Evolutionary conservation across 768 basidiomycete species (phyloP).

Genomic region (Filobasidium wieringae): DNA sequence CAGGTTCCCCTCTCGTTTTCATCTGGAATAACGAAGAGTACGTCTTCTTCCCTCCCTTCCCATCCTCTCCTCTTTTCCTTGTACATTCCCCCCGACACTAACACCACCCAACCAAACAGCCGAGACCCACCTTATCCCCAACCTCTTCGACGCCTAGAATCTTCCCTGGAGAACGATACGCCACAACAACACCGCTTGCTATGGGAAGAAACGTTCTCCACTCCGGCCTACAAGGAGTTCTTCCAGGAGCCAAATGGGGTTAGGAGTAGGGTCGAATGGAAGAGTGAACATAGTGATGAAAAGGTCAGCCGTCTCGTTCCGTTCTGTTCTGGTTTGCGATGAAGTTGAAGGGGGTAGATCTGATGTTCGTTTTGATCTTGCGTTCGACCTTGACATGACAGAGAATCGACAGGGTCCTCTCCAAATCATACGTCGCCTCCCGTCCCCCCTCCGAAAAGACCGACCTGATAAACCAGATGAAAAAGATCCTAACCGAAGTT

Average conservation of each 20-base stretch:
- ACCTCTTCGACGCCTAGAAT: slow-evolving; percentile 4
- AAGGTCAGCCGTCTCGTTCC: slow-evolving; percentile 25
- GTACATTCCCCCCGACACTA: neutral
- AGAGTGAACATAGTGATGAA: slow-evolving; percentile 48
- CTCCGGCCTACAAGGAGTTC: slow-evolving; percentile 48
- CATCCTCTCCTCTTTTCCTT: neutral
- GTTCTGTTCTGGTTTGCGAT: no score
- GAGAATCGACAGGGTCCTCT: slow-evolving; percentile 52
- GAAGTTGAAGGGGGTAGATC: slow-evolving; percentile 35
- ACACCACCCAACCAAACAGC: neutral
- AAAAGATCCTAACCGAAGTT: slow-evolving; percentile 49
- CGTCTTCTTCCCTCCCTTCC: neutral
- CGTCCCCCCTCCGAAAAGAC: slow-evolving; percentile 51
- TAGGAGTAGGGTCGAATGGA: slow-evolving; percentile 44
- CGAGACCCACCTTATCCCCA: slow-evolving; percentile 6
- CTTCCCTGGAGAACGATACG: slow-evolving; percentile 41
- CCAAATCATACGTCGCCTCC: slow-evolving; percentile 74
- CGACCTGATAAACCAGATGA: slow-evolving; percentile 47
- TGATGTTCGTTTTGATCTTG: neutral
- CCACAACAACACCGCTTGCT: slow-evolving; percentile 70
- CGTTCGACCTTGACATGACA: slow-evolving; percentile 20
- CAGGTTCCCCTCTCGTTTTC: slow-evolving; percentile 56
- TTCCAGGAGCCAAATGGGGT: slow-evolving; percentile 51
- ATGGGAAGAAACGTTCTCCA: slow-evolving; percentile 63
- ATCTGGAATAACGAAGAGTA: slow-evolving; percentile 76